phyloP scores from a whole-genome alignment of 2,329 filamentous ascomycete genomes.

The Ascochyta rabiei region DNA sequence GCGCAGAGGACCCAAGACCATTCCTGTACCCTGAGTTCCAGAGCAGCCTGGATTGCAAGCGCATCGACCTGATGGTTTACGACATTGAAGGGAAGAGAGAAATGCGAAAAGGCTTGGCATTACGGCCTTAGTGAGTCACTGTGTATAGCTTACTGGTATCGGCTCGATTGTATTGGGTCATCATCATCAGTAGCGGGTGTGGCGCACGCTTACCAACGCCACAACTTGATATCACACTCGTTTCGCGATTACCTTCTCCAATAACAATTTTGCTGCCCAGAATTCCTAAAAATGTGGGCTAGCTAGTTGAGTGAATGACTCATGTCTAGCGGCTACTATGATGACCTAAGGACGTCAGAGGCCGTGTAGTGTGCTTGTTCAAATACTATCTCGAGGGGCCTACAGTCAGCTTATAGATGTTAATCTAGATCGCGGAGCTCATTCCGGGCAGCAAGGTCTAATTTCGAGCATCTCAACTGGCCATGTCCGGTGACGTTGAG shows the following conservation, averaged over 20 bases:
- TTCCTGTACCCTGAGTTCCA: constrained; percentile 52
- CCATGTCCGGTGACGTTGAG: too few species aligned
- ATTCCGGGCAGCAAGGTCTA: too few species aligned
- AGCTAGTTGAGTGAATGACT: too few species aligned
- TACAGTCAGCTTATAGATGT: too few species aligned
- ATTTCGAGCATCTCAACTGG: too few species aligned
- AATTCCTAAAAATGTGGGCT: not conserved
- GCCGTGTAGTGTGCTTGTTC: too few species aligned
- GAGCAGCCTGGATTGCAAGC: constrained; percentile 43
- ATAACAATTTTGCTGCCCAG: not conserved
- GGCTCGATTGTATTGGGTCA: too few species aligned
- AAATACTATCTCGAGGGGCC: too few species aligned
- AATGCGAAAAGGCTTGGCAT: not conserved
- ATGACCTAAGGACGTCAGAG: too few species aligned
- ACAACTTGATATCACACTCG: not conserved
- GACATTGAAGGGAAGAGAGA: constrained; percentile 23
- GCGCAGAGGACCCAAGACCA: constrained; percentile 56
- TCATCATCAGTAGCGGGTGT: not conserved
- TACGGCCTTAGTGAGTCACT: not conserved
- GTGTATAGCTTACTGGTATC: too few species aligned
- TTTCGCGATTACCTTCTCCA: not conserved
- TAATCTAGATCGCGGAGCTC: too few species aligned
- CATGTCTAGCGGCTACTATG: too few species aligned
- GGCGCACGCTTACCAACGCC: not conserved
- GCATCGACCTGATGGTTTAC: constrained; percentile 42